phyloP scores from a whole-genome alignment of 2,329 filamentous ascomycete genomes.

The Fusarium sp. region DNA sequence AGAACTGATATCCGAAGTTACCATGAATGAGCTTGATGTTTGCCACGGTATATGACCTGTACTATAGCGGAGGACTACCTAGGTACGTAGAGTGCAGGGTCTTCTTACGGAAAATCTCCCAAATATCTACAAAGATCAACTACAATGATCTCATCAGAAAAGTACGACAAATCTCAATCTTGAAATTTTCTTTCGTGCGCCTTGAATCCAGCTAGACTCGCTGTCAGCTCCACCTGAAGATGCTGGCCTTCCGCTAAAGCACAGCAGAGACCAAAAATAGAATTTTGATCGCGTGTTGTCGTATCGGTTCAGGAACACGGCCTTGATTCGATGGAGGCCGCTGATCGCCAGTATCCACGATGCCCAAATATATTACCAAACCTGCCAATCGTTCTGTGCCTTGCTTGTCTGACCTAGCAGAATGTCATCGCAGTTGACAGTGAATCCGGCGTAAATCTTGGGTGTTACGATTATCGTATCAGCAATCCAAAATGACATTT shows the following conservation, averaged over 20 bases:
- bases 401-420: not conserved
- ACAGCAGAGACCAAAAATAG: constrained; percentile 42
- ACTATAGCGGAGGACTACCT: not conserved
- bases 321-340: constrained; percentile 21
- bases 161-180: not conserved
- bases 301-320: constrained; percentile 36
- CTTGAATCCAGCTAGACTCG: not conserved
- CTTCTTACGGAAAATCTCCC: not conserved
- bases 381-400: constrained; percentile 3
- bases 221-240: constrained; percentile 9
- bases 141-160: not conserved
- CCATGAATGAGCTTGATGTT: not conserved
- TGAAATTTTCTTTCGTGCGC: not conserved
- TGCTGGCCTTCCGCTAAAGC: constrained; percentile 11
- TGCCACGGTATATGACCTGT: not conserved
- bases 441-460: not conserved
- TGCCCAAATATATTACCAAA: constrained; percentile 2
- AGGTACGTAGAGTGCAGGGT: not conserved
- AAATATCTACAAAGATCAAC: not conserved
- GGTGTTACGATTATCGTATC: not conserved
- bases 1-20: not conserved
- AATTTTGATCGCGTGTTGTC: constrained; percentile 40
- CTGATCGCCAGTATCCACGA: constrained; percentile 22
- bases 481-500: not conserved
- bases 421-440: not conserved